Conservation (phyloP, 352 stramenopile species). For the Pythium graminicola region DNA sequence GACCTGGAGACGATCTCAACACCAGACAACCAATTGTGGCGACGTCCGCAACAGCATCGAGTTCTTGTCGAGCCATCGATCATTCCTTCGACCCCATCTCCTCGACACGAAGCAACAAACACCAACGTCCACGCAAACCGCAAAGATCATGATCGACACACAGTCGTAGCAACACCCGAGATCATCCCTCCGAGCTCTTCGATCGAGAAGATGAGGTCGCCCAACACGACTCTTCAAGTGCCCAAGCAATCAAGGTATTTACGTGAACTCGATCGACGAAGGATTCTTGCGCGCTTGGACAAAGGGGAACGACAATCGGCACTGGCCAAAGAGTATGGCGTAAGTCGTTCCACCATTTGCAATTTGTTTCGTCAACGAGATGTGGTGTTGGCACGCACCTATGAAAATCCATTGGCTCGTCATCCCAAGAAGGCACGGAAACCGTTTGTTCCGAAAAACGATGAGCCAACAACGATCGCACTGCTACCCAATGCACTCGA, state of each 20-base stretch:
- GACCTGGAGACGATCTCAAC: no score
- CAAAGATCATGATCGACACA: no score
- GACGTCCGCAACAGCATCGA: no score
- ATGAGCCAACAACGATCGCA: not conserved
- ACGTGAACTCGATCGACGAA: slow-evolving; percentile 43
- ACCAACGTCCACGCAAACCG: no score
- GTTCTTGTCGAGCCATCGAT: no score
- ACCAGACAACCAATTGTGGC: no score
- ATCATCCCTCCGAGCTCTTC: no score
- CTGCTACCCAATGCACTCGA: not conserved
- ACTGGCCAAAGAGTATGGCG: slow-evolving; percentile 51
- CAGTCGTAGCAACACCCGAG: no score
- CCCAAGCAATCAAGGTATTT: slow-evolving; percentile 21
- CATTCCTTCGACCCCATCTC: no score
- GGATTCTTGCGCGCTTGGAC: slow-evolving; percentile 35
- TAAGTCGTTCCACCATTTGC: slow-evolving; percentile 51
- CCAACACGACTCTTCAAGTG: no score
- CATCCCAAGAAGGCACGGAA: slow-evolving; percentile 41
- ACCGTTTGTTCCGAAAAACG: not conserved
- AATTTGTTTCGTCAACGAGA: slow-evolving; percentile 50
- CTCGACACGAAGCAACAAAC: no score
- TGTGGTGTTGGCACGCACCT: slow-evolving; percentile 29
- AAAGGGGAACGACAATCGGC: slow-evolving; percentile 38
- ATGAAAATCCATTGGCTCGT: slow-evolving; percentile 41
- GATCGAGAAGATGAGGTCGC: no score